Base-by-base conservation (phyloP, 2,329 filamentous ascomycete species). In the Akanthomyces uredinophilus region DNA sequence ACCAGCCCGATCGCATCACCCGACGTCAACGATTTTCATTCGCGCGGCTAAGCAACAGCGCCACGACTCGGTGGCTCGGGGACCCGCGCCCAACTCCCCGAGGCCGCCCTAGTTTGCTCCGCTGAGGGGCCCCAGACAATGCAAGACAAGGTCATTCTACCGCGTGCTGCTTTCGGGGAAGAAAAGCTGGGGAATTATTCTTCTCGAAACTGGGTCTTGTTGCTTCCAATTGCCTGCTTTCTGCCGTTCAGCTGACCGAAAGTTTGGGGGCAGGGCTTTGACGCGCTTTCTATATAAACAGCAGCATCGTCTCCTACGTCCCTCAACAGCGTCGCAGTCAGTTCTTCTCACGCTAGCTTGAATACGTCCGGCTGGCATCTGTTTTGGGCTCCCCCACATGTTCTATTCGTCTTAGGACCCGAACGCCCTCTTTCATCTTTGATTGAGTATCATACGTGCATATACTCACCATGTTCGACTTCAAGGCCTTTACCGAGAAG, bases 401-500 rank as follows among this genome's bases (percentile, higher is more conserved):
- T 50, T 27, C 35, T 41, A 16, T 37, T 46, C 43, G 53, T 32
- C 46, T 47, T 4, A 46, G 29, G 22, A n/a, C 50, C 3, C 4
- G 18, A 29, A 44, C 50, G 20, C 58, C 50, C 37, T 51, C 11
- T 52, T 52, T 24, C 22, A 20, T 39, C 43, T 51, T 24, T 29
- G 20, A 18, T 46, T 46, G 39, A 52, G 32, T 11, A 35, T n/a
- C 14, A 24, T 4, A 16, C 55, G 5, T 20, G 35, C 27, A 37
- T 6, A 50, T 37, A 14, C 10, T 60, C 10, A 47, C 11, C 44
- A 64, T 64, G 62, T 35, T 46, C 27, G 49, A 37, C 49, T 58
- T 64, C 32, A 60, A 57, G 14, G 52, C 37, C 13, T 58, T 54
- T 3, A 49, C 60, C 35, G 58, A 54, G 27, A 64, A 64, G 53